Conservation (phyloP, 805 yeast species). For the Suhomyces sp. region DNA sequence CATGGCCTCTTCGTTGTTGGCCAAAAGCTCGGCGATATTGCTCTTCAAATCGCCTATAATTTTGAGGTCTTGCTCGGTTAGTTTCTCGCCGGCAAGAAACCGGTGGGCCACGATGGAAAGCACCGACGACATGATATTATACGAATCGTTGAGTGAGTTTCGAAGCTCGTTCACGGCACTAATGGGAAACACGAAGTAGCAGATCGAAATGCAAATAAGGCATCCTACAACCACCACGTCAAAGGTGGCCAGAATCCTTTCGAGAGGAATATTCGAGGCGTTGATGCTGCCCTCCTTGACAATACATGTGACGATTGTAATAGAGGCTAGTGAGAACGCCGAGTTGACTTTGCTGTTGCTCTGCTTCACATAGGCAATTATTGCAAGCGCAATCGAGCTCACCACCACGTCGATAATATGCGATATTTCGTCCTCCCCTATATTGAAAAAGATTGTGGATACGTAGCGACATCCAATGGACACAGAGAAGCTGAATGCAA, state of each 20-base stretch:
- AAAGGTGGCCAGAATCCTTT: constrained; percentile 51
- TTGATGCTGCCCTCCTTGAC: constrained; percentile 71
- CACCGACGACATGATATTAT: constrained; percentile 49
- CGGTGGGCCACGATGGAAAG: constrained; percentile 45
- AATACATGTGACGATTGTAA: constrained; percentile 65
- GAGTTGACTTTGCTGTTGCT: constrained; percentile 68
- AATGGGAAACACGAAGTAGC: constrained; percentile 64
- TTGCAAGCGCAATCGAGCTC: constrained; percentile 57
- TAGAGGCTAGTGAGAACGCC: constrained; percentile 75
- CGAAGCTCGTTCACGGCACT: constrained; percentile 51
- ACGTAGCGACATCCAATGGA: constrained; percentile 51
- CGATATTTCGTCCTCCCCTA: constrained; percentile 48
- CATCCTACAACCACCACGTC: constrained; percentile 62
- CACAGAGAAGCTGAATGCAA: constrained; percentile 51
- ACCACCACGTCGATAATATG: constrained; percentile 52
- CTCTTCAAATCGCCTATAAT: constrained; percentile 38
- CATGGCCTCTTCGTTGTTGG: constrained; percentile 53
- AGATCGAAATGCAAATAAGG: constrained; percentile 52
- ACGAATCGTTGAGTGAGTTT: constrained; percentile 46
- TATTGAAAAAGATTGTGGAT: constrained; percentile 44
- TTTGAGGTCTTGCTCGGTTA: constrained; percentile 37
- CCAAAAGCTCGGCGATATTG: constrained; percentile 37
- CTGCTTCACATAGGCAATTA: constrained; percentile 68
- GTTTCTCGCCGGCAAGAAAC: constrained; percentile 48
- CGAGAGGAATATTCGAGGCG: constrained; percentile 54